Conservation (phyloP, 768 basidiomycete species). For the Dacryopinax primogenitus region DNA sequence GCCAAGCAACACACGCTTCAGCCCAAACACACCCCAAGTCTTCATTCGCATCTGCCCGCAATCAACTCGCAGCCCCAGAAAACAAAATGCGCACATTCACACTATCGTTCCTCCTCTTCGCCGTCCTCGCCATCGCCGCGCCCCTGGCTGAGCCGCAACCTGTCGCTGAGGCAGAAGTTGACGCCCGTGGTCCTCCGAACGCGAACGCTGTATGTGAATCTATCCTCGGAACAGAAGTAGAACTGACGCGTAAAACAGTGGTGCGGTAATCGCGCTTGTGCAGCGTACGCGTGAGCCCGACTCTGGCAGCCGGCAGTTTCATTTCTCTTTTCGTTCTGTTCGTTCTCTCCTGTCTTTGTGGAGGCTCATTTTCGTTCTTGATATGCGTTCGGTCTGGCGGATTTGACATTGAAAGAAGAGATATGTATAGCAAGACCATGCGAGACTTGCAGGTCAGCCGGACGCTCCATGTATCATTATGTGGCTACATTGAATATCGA, state of each 20-base stretch:
- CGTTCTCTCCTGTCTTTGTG: too few relatives aligned
- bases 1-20: not conserved
- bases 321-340: too few relatives aligned
- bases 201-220: not conserved
- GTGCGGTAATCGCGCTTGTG: slow-evolving; percentile 3
- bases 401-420: too few relatives aligned
- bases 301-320: too few relatives aligned
- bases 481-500: too few relatives aligned
- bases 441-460: too few relatives aligned
- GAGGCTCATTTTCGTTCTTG: too few relatives aligned
- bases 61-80: not conserved
- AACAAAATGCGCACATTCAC: not conserved
- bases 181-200: not conserved
- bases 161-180: not conserved
- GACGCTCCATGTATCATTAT: too few relatives aligned
- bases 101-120: not conserved
- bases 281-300: slow-evolving; percentile 4
- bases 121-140: not conserved
- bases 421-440: too few relatives aligned
- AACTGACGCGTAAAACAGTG: not conserved
- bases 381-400: not conserved
- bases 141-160: not conserved
- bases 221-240: not conserved
- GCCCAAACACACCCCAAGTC: not conserved
- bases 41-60: not conserved